Percentiles rank a stretch among this genome's conserved stretches.
Conservation (phyloP, 2,329 filamentous ascomycete species). For the Uncinocarpus reesii region DNA sequence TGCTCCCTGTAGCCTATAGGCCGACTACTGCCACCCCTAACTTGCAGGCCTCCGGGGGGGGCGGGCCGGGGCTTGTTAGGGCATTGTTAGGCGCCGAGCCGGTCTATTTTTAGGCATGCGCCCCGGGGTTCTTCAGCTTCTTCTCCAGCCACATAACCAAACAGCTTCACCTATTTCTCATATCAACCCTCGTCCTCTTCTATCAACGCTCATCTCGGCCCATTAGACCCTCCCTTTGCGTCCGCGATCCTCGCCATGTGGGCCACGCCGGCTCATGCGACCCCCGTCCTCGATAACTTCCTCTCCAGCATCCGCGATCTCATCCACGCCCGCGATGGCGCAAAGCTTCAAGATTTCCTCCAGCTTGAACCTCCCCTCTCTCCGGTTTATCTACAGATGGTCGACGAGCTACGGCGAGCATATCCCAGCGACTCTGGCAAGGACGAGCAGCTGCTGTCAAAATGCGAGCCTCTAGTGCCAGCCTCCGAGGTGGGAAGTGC, state of each 20-base stretch:
- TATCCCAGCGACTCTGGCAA: slow-evolving; percentile 41
- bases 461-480: slow-evolving; percentile 53
- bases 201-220: no score
- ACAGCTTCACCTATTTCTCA: no score
- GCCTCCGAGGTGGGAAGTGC: slow-evolving; percentile 54
- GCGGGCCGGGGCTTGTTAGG: no score
- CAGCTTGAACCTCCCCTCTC: slow-evolving; percentile 63
- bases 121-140: no score
- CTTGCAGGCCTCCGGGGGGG: no score
- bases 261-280: slow-evolving; percentile 26
- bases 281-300: slow-evolving; percentile 59
- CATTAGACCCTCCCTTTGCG: background rate
- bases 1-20: no score
- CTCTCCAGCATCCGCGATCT: slow-evolving; percentile 53
- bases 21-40: no score
- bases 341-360: slow-evolving; percentile 57
- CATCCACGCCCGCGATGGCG: slow-evolving; percentile 54
- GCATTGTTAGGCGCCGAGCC: no score
- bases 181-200: no score
- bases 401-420: slow-evolving; percentile 52
- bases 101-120: no score
- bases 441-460: slow-evolving; percentile 43
- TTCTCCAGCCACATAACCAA: no score
- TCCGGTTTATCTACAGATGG: slow-evolving; percentile 57
- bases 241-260: no score